These are phyloP conservation scores for Fomitopsis betulina DNA, from an alignment of 1,284 basidiomycete genomes.

Conservation along the genomic window DNA sequence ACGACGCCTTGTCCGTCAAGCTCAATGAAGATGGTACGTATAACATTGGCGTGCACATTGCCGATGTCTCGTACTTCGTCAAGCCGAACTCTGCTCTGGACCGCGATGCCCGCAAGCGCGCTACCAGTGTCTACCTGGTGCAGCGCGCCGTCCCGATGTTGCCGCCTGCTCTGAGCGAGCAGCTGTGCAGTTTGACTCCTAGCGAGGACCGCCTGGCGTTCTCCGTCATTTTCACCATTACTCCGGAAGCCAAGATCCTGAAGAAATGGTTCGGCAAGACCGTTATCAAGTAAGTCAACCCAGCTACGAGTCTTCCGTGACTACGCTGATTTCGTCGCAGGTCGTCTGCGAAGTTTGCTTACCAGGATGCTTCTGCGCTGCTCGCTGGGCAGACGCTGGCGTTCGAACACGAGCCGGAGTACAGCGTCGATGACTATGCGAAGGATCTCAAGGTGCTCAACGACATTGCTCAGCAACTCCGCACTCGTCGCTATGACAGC, in stretches of 20 bases:
- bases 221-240: slow-evolving; percentile 85
- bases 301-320: background rate
- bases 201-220: slow-evolving; percentile 88
- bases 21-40: slow-evolving; percentile 87
- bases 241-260: slow-evolving; percentile 75
- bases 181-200: slow-evolving; percentile 89
- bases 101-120: slow-evolving; percentile 95
- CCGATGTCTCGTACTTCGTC: slow-evolving; percentile 95
- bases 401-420: slow-evolving; percentile 51
- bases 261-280: slow-evolving; percentile 93
- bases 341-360: slow-evolving; percentile 84
- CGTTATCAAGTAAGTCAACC: slow-evolving; percentile 73
- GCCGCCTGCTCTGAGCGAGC: slow-evolving; percentile 85
- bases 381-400: slow-evolving; percentile 72
- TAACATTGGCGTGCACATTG: slow-evolving; percentile 91
- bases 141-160: slow-evolving; percentile 97
- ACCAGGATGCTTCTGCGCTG: slow-evolving; percentile 76
- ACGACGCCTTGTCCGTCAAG: slow-evolving; percentile 91
- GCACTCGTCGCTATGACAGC: slow-evolving; percentile 70
- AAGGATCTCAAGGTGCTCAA: slow-evolving; percentile 74
- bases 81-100: slow-evolving; percentile 96
- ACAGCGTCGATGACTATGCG: slow-evolving; percentile 59
- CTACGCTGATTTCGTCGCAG: slow-evolving; percentile 32
- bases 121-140: slow-evolving; percentile 94
- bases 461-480: slow-evolving; percentile 70